A percentile compares a stretch with the other conserved stretches of the same genome.
Evolutionary conservation across 129 eudicot genomes (phyloP).

Genomic region (Calendula officinalis): DNA sequence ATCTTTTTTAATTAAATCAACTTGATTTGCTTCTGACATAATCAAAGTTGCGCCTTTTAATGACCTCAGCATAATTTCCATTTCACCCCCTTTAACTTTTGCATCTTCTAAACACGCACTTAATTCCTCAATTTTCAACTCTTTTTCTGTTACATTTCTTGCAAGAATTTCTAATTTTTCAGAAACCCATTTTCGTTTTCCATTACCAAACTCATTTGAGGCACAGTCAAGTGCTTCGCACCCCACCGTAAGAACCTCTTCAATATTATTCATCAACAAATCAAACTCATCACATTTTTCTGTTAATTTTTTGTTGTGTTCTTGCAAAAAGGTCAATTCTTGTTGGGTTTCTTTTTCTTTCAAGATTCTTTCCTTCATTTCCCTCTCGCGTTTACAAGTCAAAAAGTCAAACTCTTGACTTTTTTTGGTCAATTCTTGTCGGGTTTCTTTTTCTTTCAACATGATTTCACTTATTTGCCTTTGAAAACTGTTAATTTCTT

Average conservation of each 20-base stretch:
- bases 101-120: conserved; percentile 63
- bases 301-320: conserved; percentile 36
- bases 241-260: conserved; percentile 61
- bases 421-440: conserved; percentile 25
- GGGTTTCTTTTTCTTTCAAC: conserved; percentile 52
- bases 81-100: conserved; percentile 44
- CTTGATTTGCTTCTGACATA: conserved; percentile 77
- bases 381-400: too few species aligned
- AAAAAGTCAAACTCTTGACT: too few species aligned
- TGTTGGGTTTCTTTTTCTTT: conserved; percentile 55
- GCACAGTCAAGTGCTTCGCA: conserved; percentile 60
- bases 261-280: conserved; percentile 46
- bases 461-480: conserved; percentile 48
- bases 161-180: conserved; percentile 57
- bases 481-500: conserved; percentile 55
- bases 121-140: conserved; percentile 58
- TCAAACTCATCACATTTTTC: conserved; percentile 54
- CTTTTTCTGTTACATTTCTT: conserved; percentile 59
- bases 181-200: conserved; percentile 41
- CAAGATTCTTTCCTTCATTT: conserved; percentile 40
- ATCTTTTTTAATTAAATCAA: conserved; percentile 64
- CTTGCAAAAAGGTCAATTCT: conserved; percentile 37
- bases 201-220: conserved; percentile 41
- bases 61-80: conserved; percentile 79
- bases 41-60: conserved; percentile 78